Percentiles rank a stretch among this genome's conserved stretches.
These are phyloP conservation scores for Rhinocladiella similis DNA, from an alignment of 2,329 filamentous ascomycete species.

Conservation along the genomic window DNA sequence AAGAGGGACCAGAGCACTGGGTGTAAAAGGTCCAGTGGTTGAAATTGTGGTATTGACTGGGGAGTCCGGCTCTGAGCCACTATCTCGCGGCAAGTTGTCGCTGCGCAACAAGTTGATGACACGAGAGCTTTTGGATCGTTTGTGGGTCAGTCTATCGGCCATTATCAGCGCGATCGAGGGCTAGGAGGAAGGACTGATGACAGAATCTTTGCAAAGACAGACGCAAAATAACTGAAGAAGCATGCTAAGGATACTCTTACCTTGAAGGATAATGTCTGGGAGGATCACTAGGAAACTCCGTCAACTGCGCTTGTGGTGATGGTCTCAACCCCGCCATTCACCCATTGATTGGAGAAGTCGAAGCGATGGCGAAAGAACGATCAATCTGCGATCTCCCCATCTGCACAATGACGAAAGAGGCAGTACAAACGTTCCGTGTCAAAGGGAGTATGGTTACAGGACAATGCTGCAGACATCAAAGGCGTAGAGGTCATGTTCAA, in stretches of 20 bases:
- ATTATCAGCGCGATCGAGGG: constrained; percentile 31
- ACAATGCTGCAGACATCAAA: not conserved
- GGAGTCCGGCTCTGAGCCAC: constrained; percentile 35
- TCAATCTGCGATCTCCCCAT: constrained; percentile 9
- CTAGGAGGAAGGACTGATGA: not conserved
- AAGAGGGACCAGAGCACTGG: constrained; percentile 8
- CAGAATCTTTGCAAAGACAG: not conserved
- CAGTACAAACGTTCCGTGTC: not conserved
- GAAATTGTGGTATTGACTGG: constrained; percentile 21
- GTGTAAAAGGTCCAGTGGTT: constrained; percentile 16
- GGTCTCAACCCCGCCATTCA: constrained; percentile 19
- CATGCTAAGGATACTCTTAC: not conserved
- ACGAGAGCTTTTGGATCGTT: constrained; percentile 56
- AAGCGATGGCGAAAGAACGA: constrained; percentile 19
- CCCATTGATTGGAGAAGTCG: constrained; percentile 15
- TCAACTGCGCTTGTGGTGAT: not conserved
- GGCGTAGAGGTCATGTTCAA: not conserved
- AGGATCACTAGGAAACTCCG: not conserved
- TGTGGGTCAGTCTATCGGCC: constrained; percentile 42
- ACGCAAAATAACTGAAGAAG: constrained; percentile 1
- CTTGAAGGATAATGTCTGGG: not conserved
- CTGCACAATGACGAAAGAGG: constrained; percentile 23
- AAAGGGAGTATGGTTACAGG: not conserved
- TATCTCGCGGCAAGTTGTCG: constrained; percentile 49
- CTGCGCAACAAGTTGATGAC: constrained; percentile 56